phyloP scores from a whole-genome alignment of 176 grass and related monocot species.

The Hsuehochloa calcarea region DNA sequence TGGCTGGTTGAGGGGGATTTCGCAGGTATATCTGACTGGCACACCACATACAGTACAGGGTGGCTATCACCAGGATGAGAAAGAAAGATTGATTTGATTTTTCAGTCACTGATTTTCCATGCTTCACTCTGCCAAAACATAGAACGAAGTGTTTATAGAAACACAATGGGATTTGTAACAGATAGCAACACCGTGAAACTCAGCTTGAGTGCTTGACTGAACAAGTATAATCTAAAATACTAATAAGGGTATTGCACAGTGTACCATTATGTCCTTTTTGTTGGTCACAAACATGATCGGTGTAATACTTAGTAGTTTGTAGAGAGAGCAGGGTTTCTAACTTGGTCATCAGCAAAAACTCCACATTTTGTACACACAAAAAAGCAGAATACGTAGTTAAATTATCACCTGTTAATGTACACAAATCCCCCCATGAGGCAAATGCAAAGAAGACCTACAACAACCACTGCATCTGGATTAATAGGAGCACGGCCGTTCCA shows the following conservation, averaged over 20 bases:
- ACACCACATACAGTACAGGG: conserved; percentile 80
- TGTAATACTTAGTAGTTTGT: neutral
- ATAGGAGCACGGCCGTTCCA: conserved; percentile 77
- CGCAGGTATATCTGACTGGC: conserved; percentile 81
- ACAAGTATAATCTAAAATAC: neutral
- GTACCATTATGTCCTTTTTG: neutral
- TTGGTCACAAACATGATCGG: neutral
- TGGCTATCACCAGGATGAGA: conserved; percentile 59
- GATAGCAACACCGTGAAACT: neutral
- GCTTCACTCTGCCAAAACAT: conserved; percentile 55
- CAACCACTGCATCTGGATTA: conserved; percentile 63
- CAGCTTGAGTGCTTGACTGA: neutral
- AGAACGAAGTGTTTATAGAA: conserved; percentile 5
- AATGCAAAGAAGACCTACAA: conserved; percentile 46
- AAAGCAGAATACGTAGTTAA: neutral
- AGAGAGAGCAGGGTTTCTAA: neutral
- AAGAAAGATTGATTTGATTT: conserved; percentile 75
- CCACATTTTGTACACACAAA: neutral
- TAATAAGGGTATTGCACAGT: neutral
- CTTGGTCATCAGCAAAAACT: neutral
- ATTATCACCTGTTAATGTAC: conserved; percentile 76
- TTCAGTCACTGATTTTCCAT: conserved; percentile 43
- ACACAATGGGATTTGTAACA: conserved; percentile 3
- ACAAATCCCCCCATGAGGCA: conserved; percentile 62
- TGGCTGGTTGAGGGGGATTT: conserved; percentile 62